A percentile compares a stretch with the other conserved stretches of the same genome.
phyloP scores from a whole-genome alignment of 176 grass and related monocot genomes.

The Paspalum notatum region DNA sequence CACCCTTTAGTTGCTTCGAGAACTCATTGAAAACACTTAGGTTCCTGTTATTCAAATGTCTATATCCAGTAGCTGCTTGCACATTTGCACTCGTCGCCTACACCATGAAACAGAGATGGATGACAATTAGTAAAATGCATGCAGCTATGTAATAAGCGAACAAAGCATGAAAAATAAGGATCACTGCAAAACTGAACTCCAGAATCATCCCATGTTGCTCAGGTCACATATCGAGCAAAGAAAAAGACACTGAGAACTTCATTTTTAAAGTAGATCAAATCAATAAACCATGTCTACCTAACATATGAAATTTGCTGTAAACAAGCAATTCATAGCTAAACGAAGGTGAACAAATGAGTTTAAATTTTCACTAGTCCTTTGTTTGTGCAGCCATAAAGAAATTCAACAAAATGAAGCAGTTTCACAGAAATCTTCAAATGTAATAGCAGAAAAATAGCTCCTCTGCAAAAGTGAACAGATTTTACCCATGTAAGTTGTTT shows the following conservation, averaged over 20 bases:
- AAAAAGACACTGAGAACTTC: not conserved
- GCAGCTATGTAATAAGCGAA: conserved; percentile 3
- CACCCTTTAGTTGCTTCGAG: conserved; percentile 93
- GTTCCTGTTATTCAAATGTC: conserved; percentile 62
- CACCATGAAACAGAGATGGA: conserved; percentile 15
- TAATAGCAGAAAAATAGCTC: conserved; percentile 2
- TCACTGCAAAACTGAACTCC: not conserved
- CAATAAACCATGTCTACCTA: not conserved
- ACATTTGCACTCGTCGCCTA: conserved; percentile 54
- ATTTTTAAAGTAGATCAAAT: not conserved
- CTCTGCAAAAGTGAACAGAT: not conserved
- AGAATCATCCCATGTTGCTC: not conserved
- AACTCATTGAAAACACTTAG: conserved; percentile 98
- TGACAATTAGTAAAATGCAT: conserved; percentile 29
- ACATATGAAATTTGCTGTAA: not conserved
- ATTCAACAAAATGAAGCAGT: not conserved
- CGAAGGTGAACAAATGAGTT: not conserved
- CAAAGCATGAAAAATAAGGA: not conserved
- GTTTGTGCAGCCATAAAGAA: not conserved
- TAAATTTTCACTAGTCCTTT: not conserved
- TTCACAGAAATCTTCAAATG: not conserved
- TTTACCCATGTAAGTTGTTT: not conserved
- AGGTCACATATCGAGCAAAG: not conserved
- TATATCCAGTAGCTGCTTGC: conserved; percentile 44
- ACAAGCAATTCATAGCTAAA: not conserved